Evolutionary conservation across 1,139 yeast genomes (phyloP).

Genomic region (Suhomyces coccinellae): DNA sequence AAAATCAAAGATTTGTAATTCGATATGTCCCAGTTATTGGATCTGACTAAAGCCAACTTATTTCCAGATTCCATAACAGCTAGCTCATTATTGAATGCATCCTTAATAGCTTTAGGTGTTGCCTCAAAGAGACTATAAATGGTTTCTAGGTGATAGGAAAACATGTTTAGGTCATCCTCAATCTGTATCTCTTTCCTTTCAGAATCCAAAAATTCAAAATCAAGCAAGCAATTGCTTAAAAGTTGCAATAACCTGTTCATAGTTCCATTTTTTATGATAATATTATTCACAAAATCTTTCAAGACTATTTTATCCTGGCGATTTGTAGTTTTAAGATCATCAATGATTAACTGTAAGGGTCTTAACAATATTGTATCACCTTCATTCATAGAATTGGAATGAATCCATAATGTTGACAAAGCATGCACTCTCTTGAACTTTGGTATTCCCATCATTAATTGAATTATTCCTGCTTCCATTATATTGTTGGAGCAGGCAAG

Average conservation of each 20-base stretch:
- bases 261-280: constrained; percentile 53
- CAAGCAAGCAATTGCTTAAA: constrained; percentile 50
- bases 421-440: constrained; percentile 43
- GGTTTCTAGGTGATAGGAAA: constrained; percentile 56
- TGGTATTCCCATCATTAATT: constrained; percentile 44
- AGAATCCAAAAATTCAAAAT: constrained; percentile 34
- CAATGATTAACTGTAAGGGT: constrained; percentile 70
- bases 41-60: constrained; percentile 34
- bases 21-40: constrained; percentile 55
- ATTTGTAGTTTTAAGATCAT: constrained; percentile 46
- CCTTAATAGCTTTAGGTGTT: constrained; percentile 42
- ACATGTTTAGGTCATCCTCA: constrained; percentile 58
- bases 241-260: constrained; percentile 61
- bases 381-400: constrained; percentile 45
- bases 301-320: constrained; percentile 47
- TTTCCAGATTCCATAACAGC: constrained; percentile 53
- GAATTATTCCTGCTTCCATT: constrained; percentile 61
- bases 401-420: constrained; percentile 61
- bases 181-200: constrained; percentile 16
- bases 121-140: constrained; percentile 52
- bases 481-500: constrained; percentile 37
- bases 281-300: constrained; percentile 56
- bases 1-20: constrained; percentile 61
- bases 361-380: constrained; percentile 52
- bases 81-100: constrained; percentile 53